Conservation (phyloP, 257 asterid genomes). For the Euphrasia confusa region DNA sequence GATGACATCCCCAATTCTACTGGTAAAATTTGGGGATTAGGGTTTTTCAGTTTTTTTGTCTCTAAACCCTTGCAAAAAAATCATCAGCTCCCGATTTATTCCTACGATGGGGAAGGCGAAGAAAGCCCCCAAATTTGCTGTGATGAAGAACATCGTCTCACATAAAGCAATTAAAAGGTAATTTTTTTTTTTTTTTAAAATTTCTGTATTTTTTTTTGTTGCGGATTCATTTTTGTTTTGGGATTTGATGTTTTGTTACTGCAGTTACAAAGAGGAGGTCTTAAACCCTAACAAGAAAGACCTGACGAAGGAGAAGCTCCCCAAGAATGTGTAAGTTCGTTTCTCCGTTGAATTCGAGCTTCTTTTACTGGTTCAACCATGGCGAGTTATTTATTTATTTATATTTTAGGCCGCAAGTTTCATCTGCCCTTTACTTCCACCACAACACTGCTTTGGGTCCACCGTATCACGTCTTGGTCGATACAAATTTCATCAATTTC, state of each 20-base stretch:
- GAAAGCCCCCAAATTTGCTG: slow-evolving; percentile 83
- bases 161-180: slow-evolving; percentile 74
- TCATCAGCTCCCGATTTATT: slow-evolving; percentile 5
- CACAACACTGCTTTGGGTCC: slow-evolving; percentile 93
- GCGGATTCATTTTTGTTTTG: neutral
- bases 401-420: slow-evolving; percentile 70
- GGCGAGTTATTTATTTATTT: no score
- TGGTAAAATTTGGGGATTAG: slow-evolving; percentile 15
- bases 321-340: slow-evolving; percentile 70
- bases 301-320: slow-evolving; percentile 67
- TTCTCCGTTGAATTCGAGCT: neutral
- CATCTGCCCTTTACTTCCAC: slow-evolving; percentile 83
- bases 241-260: neutral
- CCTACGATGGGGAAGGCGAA: slow-evolving; percentile 81
- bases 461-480: slow-evolving; percentile 83
- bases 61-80: neutral
- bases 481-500: slow-evolving; percentile 94
- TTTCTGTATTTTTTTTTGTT: neutral
- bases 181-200: neutral
- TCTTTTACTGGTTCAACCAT: no score
- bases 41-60: slow-evolving; percentile 1
- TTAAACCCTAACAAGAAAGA: slow-evolving; percentile 87
- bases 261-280: slow-evolving; percentile 72
- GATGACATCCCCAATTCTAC: neutral
- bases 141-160: slow-evolving; percentile 73